phyloP scores from a whole-genome alignment of 2,329 filamentous ascomycete species.

The Fusarium caatingaense region DNA sequence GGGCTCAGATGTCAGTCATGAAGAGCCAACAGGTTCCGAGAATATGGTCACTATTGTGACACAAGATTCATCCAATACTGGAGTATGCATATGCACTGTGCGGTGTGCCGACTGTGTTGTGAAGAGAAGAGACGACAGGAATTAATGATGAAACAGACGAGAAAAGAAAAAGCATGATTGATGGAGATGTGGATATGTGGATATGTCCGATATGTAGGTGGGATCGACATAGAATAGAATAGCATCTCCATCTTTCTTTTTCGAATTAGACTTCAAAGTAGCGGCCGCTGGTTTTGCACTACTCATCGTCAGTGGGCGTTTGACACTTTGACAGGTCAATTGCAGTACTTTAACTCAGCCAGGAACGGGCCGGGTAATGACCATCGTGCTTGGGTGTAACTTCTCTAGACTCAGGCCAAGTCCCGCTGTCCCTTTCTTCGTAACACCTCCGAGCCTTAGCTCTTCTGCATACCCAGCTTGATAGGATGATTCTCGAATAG shows the following conservation, averaged over 20 bases:
- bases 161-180: background rate
- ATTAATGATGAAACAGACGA: background rate
- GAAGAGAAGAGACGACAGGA: background rate
- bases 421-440: background rate
- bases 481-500: constrained; percentile 14
- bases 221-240: background rate
- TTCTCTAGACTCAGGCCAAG: background rate
- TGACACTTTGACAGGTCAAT: constrained; percentile 30
- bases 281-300: background rate
- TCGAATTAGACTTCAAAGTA: constrained; percentile 13
- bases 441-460: background rate
- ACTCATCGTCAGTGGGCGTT: constrained; percentile 1
- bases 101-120: background rate
- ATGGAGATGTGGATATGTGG: background rate
- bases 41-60: constrained; percentile 10
- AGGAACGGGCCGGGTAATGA: constrained; percentile 33
- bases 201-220: background rate
- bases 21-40: constrained; percentile 23
- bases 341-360: constrained; percentile 6
- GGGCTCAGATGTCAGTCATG: constrained; percentile 36
- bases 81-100: background rate
- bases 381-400: background rate
- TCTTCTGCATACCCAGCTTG: constrained; percentile 3
- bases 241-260: background rate
- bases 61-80: background rate